phyloP scores from a whole-genome alignment of 306 rosid species.

The Lupinus albus region DNA sequence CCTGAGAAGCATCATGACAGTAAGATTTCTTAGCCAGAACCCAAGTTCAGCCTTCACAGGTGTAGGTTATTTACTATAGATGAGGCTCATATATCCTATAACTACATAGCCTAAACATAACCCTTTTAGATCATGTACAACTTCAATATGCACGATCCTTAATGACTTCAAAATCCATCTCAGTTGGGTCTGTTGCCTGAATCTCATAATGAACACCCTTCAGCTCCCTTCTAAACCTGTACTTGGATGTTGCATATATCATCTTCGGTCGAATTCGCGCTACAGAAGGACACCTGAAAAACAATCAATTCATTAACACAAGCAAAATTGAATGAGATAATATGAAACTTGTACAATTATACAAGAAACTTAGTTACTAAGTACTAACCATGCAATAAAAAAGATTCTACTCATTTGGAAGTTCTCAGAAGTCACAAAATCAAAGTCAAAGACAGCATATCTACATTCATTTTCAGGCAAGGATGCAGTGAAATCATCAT shows the following conservation, averaged over 20 bases:
- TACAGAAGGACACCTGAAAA: conserved; percentile 72
- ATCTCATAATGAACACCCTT: conserved; percentile 87
- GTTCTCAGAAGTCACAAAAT: conserved; percentile 74
- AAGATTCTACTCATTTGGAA: conserved; percentile 84
- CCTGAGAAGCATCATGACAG: conserved; percentile 69
- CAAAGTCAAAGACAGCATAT: conserved; percentile 74
- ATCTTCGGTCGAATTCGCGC: conserved; percentile 80
- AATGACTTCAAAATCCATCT: conserved; percentile 84
- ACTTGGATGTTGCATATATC: conserved; percentile 84
- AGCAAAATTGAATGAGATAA: conserved; percentile 12
- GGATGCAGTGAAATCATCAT: conserved; percentile 73
- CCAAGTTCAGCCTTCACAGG: conserved; percentile 70
- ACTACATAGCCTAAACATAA: conserved; percentile 41
- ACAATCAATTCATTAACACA: conserved; percentile 26
- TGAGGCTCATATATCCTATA: conserved; percentile 44
- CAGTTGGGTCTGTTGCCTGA: conserved; percentile 82
- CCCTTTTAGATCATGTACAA: conserved; percentile 23
- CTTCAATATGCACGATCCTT: conserved; percentile 72
- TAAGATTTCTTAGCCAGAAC: conserved; percentile 50
- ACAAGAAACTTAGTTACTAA: conserved; percentile 53
- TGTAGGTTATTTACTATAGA: conserved; percentile 55
- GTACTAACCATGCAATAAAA: conserved; percentile 75
- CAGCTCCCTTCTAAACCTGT: conserved; percentile 76
- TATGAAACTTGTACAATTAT: conserved; percentile 17
- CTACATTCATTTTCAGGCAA: conserved; percentile 85